Percentiles rank a stretch among this genome's conserved stretches.
Conservation (phyloP, 2,329 filamentous ascomycete species). For the Penicillium griseofulvum region DNA sequence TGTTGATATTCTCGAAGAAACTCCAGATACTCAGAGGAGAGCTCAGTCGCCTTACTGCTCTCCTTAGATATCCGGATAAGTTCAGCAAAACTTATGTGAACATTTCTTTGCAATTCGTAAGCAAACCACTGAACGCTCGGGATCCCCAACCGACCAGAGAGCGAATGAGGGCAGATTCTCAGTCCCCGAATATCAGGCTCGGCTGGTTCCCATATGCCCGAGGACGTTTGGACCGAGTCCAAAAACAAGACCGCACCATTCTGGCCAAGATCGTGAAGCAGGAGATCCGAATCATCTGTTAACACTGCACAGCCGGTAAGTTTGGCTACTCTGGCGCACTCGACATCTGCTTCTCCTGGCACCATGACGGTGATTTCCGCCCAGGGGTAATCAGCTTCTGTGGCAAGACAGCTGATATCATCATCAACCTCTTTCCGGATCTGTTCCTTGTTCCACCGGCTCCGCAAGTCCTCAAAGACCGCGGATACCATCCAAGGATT, state of each 20-base stretch:
- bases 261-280: constrained; percentile 67
- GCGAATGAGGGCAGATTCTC: constrained; percentile 38
- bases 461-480: constrained; percentile 67
- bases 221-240: constrained; percentile 55
- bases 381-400: constrained; percentile 31
- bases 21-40: constrained; percentile 22
- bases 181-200: constrained; percentile 29
- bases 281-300: constrained; percentile 83
- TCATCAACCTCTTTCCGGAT: constrained; percentile 21
- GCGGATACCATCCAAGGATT: constrained; percentile 74
- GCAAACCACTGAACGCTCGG: constrained; percentile 36
- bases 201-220: constrained; percentile 11
- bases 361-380: constrained; percentile 56
- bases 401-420: constrained; percentile 16
- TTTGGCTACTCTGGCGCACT: constrained; percentile 67
- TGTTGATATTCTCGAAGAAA: constrained; percentile 40
- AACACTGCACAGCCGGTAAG: constrained; percentile 59
- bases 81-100: constrained; percentile 28
- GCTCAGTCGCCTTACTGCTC: constrained; percentile 12
- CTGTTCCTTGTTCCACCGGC: constrained; percentile 37
- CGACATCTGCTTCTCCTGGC: constrained; percentile 80
- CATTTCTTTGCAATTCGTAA: constrained; percentile 39
- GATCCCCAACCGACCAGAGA: constrained; percentile 36
- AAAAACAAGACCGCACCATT: constrained; percentile 67
- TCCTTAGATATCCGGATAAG: constrained; percentile 34